phyloP scores from a whole-genome alignment of 805 yeast genomes.

The Komagataella pastoris region DNA sequence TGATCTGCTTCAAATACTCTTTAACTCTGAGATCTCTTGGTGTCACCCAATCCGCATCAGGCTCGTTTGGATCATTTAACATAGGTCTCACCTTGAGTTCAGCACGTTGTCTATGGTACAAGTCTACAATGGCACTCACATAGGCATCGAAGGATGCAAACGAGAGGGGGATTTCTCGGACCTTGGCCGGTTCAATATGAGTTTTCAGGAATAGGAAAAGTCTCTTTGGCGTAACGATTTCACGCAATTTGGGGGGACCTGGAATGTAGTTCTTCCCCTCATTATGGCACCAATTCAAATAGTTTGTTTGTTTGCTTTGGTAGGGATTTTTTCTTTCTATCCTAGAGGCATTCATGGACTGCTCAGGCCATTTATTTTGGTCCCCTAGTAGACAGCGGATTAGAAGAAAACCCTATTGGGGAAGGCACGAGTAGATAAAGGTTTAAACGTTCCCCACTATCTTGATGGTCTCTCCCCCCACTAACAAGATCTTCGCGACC shows the following conservation, averaged over 20 bases:
- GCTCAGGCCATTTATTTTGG: neutral
- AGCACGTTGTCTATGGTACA: conserved; percentile 3
- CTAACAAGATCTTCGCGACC: neutral
- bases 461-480: neutral
- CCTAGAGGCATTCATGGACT: neutral
- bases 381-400: neutral
- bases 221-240: conserved; percentile 2
- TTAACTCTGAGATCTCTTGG: conserved; percentile 4
- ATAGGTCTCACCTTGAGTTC: conserved; percentile 1
- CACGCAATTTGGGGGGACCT: neutral
- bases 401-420: neutral
- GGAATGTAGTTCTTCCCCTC: neutral
- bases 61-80: conserved; percentile 1
- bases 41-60: conserved; percentile 1
- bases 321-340: neutral
- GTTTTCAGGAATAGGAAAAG: conserved; percentile 1
- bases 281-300: neutral
- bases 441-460: neutral
- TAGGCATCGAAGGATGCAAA: conserved; percentile 4
- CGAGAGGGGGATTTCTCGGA: conserved; percentile 2
- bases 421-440: neutral
- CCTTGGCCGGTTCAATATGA: neutral
- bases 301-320: neutral
- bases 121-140: conserved; percentile 3
- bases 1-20: conserved; percentile 2